Conservation (phyloP, 768 basidiomycete genomes). For the Boletus rex-veris region DNA sequence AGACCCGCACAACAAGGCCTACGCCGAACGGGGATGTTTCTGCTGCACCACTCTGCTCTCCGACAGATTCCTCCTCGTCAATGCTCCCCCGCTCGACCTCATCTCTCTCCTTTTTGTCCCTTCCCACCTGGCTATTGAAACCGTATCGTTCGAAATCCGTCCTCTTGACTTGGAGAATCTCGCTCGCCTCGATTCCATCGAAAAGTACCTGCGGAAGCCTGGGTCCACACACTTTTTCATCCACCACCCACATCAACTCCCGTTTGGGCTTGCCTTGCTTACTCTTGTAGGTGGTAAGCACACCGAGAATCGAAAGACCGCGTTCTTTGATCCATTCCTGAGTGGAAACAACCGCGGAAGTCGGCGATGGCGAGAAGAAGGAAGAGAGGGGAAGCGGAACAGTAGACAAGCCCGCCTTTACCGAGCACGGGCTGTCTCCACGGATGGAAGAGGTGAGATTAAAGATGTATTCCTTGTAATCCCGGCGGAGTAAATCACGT, state of each 20-base stretch:
- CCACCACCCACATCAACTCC: constrained; percentile 66
- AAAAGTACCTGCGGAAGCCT: constrained; percentile 45
- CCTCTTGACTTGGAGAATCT: constrained; percentile 51
- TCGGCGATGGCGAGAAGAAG: constrained; percentile 33
- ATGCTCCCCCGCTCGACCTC: constrained; percentile 5
- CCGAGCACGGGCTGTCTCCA: constrained; percentile 27
- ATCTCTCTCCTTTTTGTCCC: constrained; percentile 7
- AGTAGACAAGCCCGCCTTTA: constrained; percentile 76
- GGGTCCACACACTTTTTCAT: constrained; percentile 30
- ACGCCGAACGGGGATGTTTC: constrained; percentile 25
- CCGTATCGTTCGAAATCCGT: constrained; percentile 22
- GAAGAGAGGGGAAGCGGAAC: constrained; percentile 66
- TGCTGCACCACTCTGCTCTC: neutral
- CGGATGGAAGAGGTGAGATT: constrained; percentile 34
- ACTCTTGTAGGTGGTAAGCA: constrained; percentile 69
- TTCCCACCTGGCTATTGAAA: constrained; percentile 3
- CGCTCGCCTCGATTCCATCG: constrained; percentile 54
- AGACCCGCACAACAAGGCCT: constrained; percentile 41
- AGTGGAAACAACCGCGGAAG: constrained; percentile 15
- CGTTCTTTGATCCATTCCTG: constrained; percentile 65
- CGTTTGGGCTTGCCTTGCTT: constrained; percentile 57
- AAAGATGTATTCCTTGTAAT: constrained; percentile 86
- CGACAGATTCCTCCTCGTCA: constrained; percentile 23
- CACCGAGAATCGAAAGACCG: constrained; percentile 64
- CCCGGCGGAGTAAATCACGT: constrained; percentile 82